Evolutionary conservation across 768 basidiomycete species (phyloP).

Genomic region (Leccinum fibrillosum): DNA sequence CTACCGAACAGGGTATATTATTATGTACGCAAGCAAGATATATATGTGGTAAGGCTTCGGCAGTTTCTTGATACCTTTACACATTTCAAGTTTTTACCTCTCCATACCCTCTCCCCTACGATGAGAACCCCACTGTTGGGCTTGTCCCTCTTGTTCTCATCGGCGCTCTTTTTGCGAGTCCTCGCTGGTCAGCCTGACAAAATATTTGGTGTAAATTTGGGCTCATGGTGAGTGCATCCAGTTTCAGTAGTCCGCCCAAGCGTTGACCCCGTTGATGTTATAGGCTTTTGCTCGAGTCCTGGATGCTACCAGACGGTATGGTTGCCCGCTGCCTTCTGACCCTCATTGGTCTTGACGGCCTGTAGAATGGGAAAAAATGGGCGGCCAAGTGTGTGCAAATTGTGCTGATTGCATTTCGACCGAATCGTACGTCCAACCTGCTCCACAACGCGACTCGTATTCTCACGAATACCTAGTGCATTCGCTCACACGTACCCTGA

Average conservation of each 20-base stretch:
- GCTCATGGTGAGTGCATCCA: slow-evolving; percentile 49
- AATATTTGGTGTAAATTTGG: slow-evolving; percentile 71
- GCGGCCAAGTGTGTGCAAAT: slow-evolving; percentile 56
- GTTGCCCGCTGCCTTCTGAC: neutral
- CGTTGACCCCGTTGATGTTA: slow-evolving; percentile 4
- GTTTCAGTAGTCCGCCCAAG: neutral
- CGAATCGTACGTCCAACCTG: slow-evolving; percentile 52
- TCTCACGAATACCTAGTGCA: slow-evolving; percentile 37
- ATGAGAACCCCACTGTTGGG: slow-evolving; percentile 20
- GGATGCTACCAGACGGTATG: slow-evolving; percentile 74
- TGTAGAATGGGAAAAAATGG: slow-evolving; percentile 71
- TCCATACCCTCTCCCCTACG: neutral
- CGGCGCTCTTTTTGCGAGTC: slow-evolving; percentile 14
- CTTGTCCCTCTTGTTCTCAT: slow-evolving; percentile 15
- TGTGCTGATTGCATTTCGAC: slow-evolving; percentile 63
- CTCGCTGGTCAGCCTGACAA: slow-evolving; percentile 35
- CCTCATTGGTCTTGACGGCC: neutral
- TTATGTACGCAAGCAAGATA: neutral
- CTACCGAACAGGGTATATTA: neutral
- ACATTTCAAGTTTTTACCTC: neutral
- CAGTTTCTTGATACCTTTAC: neutral
- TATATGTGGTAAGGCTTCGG: slow-evolving; percentile 2
- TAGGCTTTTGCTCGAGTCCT: slow-evolving; percentile 76
- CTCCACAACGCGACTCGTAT: no score
- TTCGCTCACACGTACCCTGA: slow-evolving; percentile 58